Percentiles rank a stretch among this genome's conserved stretches.
Conservation (phyloP, 768 basidiomycete species). For the Roridomyces roridus region DNA sequence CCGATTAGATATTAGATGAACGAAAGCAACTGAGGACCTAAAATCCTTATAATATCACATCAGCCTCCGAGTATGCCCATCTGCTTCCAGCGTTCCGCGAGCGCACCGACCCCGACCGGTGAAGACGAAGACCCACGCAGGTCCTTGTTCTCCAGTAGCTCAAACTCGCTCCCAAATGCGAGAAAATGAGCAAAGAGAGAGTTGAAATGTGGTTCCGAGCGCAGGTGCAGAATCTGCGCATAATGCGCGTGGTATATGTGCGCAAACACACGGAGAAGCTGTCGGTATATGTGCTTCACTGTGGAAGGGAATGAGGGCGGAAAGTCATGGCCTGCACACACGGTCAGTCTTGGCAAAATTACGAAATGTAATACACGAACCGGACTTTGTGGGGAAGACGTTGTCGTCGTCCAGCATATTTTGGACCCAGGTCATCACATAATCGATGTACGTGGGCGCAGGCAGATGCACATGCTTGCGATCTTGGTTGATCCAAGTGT, state of each 20-base stretch:
- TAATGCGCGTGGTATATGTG: constrained; percentile 98
- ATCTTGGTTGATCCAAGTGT: constrained; percentile 97
- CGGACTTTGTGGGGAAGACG: constrained; percentile 94
- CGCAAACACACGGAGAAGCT: constrained; percentile 95
- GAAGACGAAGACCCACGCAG: constrained; percentile 71
- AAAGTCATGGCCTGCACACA: constrained; percentile 80
- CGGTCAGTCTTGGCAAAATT: constrained; percentile 40
- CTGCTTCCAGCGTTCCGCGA: constrained; percentile 92
- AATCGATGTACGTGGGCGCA: constrained; percentile 97
- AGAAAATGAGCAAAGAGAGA: constrained; percentile 98
- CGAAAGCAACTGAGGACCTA: not conserved
- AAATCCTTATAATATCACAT: not conserved
- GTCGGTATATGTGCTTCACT: constrained; percentile 92
- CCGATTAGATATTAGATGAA: constrained; percentile 13
- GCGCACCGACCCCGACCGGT: constrained; percentile 72
- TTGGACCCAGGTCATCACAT: constrained; percentile 99
- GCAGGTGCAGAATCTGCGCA: constrained; percentile 87
- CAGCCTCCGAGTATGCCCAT: constrained; percentile 79
- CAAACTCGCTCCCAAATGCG: constrained; percentile 94
- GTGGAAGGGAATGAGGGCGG: constrained; percentile 89
- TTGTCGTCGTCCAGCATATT: constrained; percentile 93
- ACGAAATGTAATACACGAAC: constrained; percentile 67
- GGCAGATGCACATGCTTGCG: constrained; percentile 91
- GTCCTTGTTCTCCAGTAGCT: constrained; percentile 88
- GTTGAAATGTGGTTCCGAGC: constrained; percentile 94